These are phyloP conservation scores for Cynara cardunculus DNA, from an alignment of 129 eudicot species.

Conservation along the genomic window DNA sequence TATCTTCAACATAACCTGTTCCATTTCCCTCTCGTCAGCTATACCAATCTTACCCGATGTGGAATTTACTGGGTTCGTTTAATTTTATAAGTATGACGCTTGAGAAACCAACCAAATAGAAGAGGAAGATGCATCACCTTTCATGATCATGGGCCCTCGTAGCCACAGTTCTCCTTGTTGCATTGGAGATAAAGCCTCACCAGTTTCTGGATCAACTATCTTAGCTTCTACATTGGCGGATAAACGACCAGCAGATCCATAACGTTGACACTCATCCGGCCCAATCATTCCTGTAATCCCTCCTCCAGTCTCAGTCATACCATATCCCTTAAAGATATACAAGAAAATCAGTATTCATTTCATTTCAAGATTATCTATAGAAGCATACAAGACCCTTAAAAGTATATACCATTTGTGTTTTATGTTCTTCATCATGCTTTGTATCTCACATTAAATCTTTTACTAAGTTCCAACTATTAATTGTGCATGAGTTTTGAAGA, in stretches of 20 bases:
- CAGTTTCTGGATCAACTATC: slow-evolving; percentile 80
- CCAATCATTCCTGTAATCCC: slow-evolving; percentile 46
- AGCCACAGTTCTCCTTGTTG: slow-evolving; percentile 87
- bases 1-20: slow-evolving; percentile 80
- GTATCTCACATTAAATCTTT: background rate
- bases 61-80: background rate
- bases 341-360: background rate
- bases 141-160: slow-evolving; percentile 82
- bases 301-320: slow-evolving; percentile 91
- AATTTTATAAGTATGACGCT: background rate
- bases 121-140: slow-evolving; percentile 49
- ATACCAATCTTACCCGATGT: background rate
- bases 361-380: background rate
- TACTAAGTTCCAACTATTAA: background rate
- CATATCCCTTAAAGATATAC: slow-evolving; percentile 58
- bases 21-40: background rate
- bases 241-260: slow-evolving; percentile 87
- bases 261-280: slow-evolving; percentile 49
- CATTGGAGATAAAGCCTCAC: slow-evolving; percentile 71
- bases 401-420: background rate
- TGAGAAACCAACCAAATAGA: background rate
- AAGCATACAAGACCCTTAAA: background rate
- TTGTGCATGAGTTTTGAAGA: background rate
- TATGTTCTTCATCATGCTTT: background rate
- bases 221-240: slow-evolving; percentile 60